Conservation (phyloP, 2,329 filamentous ascomycete species). For the Fusarium zealandicum region DNA sequence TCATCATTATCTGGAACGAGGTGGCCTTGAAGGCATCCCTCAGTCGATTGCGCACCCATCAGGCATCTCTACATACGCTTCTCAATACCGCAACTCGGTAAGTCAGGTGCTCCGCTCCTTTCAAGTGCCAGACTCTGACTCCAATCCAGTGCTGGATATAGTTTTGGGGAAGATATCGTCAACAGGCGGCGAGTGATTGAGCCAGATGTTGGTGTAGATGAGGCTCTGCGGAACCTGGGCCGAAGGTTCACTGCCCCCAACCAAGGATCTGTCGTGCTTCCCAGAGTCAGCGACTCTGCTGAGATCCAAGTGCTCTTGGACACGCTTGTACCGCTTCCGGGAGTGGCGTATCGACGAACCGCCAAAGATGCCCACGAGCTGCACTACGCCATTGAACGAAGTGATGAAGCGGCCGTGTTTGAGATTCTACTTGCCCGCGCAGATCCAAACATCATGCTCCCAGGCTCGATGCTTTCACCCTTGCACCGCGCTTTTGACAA, state of each 20-base stretch:
- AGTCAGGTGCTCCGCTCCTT: neutral
- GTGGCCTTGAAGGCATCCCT: constrained; percentile 33
- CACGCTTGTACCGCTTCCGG: constrained; percentile 38
- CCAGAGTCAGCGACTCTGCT: constrained; percentile 40
- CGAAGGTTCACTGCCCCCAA: constrained; percentile 37
- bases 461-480: constrained; percentile 40
- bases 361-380: constrained; percentile 35
- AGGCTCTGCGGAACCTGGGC: constrained; percentile 37
- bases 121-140: constrained; percentile 15
- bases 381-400: constrained; percentile 37
- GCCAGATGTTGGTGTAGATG: constrained; percentile 37
- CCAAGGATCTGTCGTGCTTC: constrained; percentile 34
- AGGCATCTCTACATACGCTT: constrained; percentile 40
- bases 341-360: constrained; percentile 30
- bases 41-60: constrained; percentile 36
- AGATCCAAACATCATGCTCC: constrained; percentile 39
- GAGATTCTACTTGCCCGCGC: constrained; percentile 36
- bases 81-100: constrained; percentile 40
- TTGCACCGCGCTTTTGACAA: constrained; percentile 41
- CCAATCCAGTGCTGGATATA: constrained; percentile 27
- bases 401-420: constrained; percentile 38
- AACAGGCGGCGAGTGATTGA: constrained; percentile 41
- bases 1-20: constrained; percentile 42
- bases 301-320: constrained; percentile 41
- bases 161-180: constrained; percentile 28